These are phyloP conservation scores for Filobasidium uniguttulatum DNA, from an alignment of 1,284 basidiomycete genomes.

Conservation along the genomic window DNA sequence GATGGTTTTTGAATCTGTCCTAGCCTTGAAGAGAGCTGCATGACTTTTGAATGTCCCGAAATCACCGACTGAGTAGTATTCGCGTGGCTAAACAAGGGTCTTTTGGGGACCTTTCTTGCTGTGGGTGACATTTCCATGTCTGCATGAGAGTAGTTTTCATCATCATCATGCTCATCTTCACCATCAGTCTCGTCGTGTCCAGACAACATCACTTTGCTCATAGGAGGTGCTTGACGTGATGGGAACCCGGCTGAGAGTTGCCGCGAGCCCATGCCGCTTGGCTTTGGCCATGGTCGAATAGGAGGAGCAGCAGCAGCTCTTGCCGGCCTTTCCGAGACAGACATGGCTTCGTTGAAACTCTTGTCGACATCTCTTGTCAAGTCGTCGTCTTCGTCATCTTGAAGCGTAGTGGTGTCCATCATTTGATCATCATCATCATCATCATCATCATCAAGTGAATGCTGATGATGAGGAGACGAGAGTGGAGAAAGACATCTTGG, in stretches of 20 bases:
- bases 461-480: too few species aligned
- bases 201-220: conserved; percentile 4
- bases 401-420: not conserved
- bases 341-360: conserved; percentile 37
- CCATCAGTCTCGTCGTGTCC: conserved; percentile 1
- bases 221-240: not conserved
- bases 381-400: conserved; percentile 16
- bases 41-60: conserved; percentile 1
- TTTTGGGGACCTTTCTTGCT: conserved; percentile 3
- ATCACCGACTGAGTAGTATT: not conserved
- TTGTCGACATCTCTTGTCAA: conserved; percentile 34
- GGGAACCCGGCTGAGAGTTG: conserved; percentile 17
- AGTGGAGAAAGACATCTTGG: not conserved
- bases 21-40: not conserved
- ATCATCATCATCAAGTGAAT: conserved; percentile 9
- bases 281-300: conserved; percentile 9
- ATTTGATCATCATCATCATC: conserved; percentile 2
- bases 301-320: conserved; percentile 21
- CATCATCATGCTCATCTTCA: conserved; percentile 11
- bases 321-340: conserved; percentile 21
- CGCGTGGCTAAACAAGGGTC: conserved; percentile 1
- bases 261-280: conserved; percentile 1
- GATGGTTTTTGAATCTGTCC: not conserved
- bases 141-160: conserved; percentile 7
- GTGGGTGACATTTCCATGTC: conserved; percentile 12